Base-by-base conservation (phyloP, 768 basidiomycete species). In the Tylopilus sp. region DNA sequence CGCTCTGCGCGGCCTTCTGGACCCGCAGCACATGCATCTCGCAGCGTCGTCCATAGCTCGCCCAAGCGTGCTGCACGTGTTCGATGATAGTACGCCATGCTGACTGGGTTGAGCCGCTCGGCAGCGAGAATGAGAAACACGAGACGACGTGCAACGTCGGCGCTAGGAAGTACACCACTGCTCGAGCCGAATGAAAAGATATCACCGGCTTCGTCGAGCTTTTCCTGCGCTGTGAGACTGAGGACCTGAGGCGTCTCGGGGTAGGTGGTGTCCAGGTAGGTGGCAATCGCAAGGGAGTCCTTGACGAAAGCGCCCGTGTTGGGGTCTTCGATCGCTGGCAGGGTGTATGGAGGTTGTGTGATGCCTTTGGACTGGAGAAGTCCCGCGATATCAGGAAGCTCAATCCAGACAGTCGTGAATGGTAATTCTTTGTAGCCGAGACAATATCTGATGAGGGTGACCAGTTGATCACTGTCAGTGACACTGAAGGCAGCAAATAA, bases 241-340 rank as follows among this genome's bases (percentile, higher is more conserved):
- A 79, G 60, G 18, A 80, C 57, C 8, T 43, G 56, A 2, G 73
- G 74, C 0, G 73, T 69, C 43, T 69, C 62, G 0, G 80, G 77
- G 56, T 80, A 82, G 1, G 70, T 68, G 2, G 67, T 23, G 18
- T 42, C 40, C 23, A 49, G 7, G 60, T 83, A 80, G 15, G 68
- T 55, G 1, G 76, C 79, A 50, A 83, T 82, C 28, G 53, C 58
- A 35, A 65, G 55, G 0, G 80, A 80, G 28, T 81, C 76, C 10
- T 72, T 55, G 26, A 81, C 31, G 6, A 65, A 49, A 2, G 59
- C 52, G 6, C 67, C 69, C 6, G 76, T 79, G 30, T 61, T 61
- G 0, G 73, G 71, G 57, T 82, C 80, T 55, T 74, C 59, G 48
- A 84, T 79, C 25, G 74, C 69, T 0, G 82, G 81, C 0, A 79